Evolutionary conservation across 1,284 basidiomycete species (phyloP), one percentile per base, ranked within the genome.

Genomic region (Wallemia ichthyophaga): DNA sequence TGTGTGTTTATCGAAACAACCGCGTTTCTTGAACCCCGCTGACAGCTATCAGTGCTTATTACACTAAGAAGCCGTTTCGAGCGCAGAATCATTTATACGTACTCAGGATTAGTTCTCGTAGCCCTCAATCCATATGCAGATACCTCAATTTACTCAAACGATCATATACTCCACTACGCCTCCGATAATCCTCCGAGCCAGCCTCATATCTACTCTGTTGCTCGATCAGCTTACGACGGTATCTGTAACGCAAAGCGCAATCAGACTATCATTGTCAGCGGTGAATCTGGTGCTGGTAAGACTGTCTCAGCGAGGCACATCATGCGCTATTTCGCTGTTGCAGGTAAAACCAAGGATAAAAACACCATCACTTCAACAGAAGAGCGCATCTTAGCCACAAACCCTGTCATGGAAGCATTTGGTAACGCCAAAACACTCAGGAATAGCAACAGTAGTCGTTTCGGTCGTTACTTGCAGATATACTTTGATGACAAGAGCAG

Each of bases 301-400:
- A 73, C 72, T 7, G 71, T 73, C 25, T 71, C 70, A 2, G 72
- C 55, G 19, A 25, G 55, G 55, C 55, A 71, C 66, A 72, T 72
- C 62, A 73, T 73, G 72, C 67, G 72, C n/a, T 73, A 73, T 65
- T 72, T 73, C 67, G 72, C 72, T 11, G 72, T 71, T 2, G 71
- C 72, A 25, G 72, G 72, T 59, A 70, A 72, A 58, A 13, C 71
- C 70, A 23, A 67, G 69, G 11, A 17, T 9, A 13, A 26, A 26
- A 56, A 24, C 13, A n/a, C 15, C 9, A 58, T 61, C 9, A 24
- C 15, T n/a, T 5, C 11, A 19, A 17, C 24, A 13, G 56, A 59
- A 48, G 55, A 28, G 28, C 25, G 19, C 23, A 26, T 13, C 27
- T 55, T 2, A 32, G 56, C 55, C 37, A 48, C 72, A 24, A 73